Evolutionary conservation across 176 grass and related monocot species (phyloP).

Genomic region (Cocos nucifera): DNA sequence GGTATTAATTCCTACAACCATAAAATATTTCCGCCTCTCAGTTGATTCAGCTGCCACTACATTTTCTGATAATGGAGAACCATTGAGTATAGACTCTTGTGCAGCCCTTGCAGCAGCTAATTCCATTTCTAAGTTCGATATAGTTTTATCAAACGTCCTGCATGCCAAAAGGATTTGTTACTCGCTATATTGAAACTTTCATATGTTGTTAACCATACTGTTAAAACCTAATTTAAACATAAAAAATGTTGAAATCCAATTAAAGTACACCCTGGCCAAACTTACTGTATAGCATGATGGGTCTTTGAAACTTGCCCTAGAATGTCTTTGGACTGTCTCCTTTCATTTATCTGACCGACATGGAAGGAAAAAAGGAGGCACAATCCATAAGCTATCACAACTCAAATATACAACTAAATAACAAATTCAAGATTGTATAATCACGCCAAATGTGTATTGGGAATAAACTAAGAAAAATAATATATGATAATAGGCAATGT

Average conservation of each 20-base stretch:
- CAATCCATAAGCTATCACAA: too few relatives aligned
- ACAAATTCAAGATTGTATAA: too few relatives aligned
- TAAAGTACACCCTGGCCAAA: background rate
- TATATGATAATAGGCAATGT: too few relatives aligned
- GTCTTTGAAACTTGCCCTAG: constrained; percentile 39
- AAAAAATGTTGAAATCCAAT: background rate
- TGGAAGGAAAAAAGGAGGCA: constrained; percentile 3
- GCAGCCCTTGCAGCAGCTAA: constrained; percentile 56
- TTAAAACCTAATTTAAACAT: background rate
- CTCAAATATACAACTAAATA: too few relatives aligned
- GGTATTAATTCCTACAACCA: constrained; percentile 91
- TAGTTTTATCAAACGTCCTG: constrained; percentile 82
- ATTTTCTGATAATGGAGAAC: constrained; percentile 31
- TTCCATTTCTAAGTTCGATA: constrained; percentile 80
- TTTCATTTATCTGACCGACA: constrained; percentile 18
- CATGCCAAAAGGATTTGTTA: background rate
- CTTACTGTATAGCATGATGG: constrained; percentile 71
- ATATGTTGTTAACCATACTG: background rate
- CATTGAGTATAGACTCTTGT: constrained; percentile 53
- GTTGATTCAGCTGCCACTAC: constrained; percentile 11
- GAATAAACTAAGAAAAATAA: too few relatives aligned
- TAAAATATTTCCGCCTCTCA: constrained; percentile 47
- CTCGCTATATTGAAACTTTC: background rate
- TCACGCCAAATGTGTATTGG: too few relatives aligned
- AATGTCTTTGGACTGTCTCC: constrained; percentile 20